A percentile compares a stretch with the other conserved stretches of the same genome.
These are phyloP conservation scores for Torulaspora quercuum DNA, from an alignment of 805 yeast genomes.

Conservation along the genomic window DNA sequence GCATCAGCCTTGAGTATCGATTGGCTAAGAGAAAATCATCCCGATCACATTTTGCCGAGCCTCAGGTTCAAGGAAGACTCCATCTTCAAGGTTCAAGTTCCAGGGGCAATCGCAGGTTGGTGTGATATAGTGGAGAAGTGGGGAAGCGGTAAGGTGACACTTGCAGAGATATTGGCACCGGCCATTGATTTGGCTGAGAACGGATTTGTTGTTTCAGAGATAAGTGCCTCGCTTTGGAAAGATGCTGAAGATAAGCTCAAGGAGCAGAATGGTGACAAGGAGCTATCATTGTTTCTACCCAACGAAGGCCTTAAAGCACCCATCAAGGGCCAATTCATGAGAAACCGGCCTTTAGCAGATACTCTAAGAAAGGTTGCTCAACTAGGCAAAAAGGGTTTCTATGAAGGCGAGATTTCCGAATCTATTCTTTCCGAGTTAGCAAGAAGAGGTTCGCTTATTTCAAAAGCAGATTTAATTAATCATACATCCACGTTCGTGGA, in stretches of 20 bases:
- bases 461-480: slow-evolving; percentile 50
- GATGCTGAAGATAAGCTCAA: slow-evolving; percentile 36
- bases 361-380: slow-evolving; percentile 50
- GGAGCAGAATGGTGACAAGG: slow-evolving; percentile 3
- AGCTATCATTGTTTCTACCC: slow-evolving; percentile 37
- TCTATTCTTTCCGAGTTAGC: slow-evolving; percentile 55
- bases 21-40: slow-evolving; percentile 38
- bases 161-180: slow-evolving; percentile 57
- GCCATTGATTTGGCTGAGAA: slow-evolving; percentile 66
- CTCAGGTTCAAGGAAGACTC: slow-evolving; percentile 7
- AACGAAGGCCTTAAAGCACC: slow-evolving; percentile 47
- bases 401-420: slow-evolving; percentile 66
- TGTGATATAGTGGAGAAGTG: slow-evolving; percentile 60
- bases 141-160: slow-evolving; percentile 66
- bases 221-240: slow-evolving; percentile 54
- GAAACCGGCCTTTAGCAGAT: slow-evolving; percentile 51
- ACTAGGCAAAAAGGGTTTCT: slow-evolving; percentile 62
- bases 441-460: slow-evolving; percentile 53
- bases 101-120: slow-evolving; percentile 83
- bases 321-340: slow-evolving; percentile 52
- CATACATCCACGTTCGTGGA: slow-evolving; percentile 64
- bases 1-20: slow-evolving; percentile 48
- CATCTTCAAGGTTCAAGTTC: slow-evolving; percentile 41
- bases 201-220: slow-evolving; percentile 62
- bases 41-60: slow-evolving; percentile 23